Conservation (phyloP, 768 basidiomycete genomes). For the Ramaria sp. region DNA sequence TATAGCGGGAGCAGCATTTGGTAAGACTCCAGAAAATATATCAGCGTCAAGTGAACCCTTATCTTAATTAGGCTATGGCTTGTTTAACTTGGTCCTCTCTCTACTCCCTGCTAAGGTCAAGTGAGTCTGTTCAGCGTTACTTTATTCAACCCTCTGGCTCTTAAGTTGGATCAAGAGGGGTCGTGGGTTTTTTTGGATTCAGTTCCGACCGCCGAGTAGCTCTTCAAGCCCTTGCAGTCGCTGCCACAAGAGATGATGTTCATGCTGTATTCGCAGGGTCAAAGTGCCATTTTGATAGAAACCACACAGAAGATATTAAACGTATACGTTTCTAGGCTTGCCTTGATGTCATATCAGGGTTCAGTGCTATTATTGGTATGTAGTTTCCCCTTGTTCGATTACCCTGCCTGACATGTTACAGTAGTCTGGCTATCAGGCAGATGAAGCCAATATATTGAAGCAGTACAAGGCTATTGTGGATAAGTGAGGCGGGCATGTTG, state of each 20-base stretch:
- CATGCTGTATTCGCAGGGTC: conserved; percentile 73
- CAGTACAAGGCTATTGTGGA: conserved; percentile 58
- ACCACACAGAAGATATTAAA: not conserved
- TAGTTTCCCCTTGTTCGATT: not conserved
- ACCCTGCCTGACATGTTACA: not conserved
- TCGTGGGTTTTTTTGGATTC: conserved; percentile 72
- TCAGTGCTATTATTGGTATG: conserved; percentile 44
- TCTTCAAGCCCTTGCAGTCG: conserved; percentile 54
- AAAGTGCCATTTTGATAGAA: conserved; percentile 14
- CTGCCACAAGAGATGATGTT: conserved; percentile 55
- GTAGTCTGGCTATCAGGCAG: conserved; percentile 59
- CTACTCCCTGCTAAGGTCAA: conserved; percentile 61
- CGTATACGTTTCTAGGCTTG: conserved; percentile 32
- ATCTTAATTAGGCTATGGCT: conserved; percentile 33
- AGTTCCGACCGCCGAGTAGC: conserved; percentile 61
- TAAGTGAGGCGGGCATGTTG: conserved; percentile 28
- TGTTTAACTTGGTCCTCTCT: conserved; percentile 76
- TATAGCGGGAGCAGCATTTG: conserved; percentile 68
- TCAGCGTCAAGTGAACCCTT: not conserved
- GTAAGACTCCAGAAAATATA: conserved; percentile 22
- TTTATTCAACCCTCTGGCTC: not conserved
- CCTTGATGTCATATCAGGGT: conserved; percentile 73
- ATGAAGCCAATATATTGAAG: conserved; percentile 50
- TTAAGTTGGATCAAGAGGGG: conserved; percentile 29
- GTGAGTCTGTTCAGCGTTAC: conserved; percentile 24